Evolutionary conservation across 2,329 filamentous ascomycete species (phyloP).

Genomic region (Esteya vermicola): DNA sequence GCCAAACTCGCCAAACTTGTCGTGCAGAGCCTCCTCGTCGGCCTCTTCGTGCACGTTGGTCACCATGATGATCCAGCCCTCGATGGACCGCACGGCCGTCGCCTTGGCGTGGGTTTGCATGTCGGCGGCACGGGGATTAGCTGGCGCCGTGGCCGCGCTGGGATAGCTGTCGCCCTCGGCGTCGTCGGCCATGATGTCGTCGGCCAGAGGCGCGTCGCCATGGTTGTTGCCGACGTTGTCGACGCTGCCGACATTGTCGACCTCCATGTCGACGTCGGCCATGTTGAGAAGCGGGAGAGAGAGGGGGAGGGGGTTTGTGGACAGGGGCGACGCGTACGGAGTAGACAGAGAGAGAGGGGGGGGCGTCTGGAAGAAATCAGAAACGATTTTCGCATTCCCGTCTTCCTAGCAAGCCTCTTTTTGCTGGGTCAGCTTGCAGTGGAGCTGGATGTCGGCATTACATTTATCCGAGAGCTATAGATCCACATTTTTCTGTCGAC

Average conservation of each 20-base stretch:
- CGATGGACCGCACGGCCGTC: conserved; percentile 71
- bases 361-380: too few species aligned
- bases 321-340: too few species aligned
- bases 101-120: conserved; percentile 62
- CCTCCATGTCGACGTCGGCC: conserved; percentile 24
- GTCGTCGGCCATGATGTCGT: neutral
- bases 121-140: conserved; percentile 23
- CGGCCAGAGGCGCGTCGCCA: conserved; percentile 19
- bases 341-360: too few species aligned
- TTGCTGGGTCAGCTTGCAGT: too few species aligned
- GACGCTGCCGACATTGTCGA: neutral
- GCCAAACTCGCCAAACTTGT: conserved; percentile 70
- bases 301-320: neutral
- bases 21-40: conserved; percentile 68
- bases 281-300: conserved; percentile 3
- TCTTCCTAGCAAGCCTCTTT: too few species aligned
- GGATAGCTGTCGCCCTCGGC: conserved; percentile 19
- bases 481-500: too few species aligned
- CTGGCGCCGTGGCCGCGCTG: neutral
- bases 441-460: too few species aligned
- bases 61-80: conserved; percentile 79
- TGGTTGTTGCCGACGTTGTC: neutral
- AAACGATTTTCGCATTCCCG: too few species aligned
- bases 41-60: conserved; percentile 83
- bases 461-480: too few species aligned